Base-by-base conservation (phyloP, 768 basidiomycete species). In the Pleurotus pulmonarius region DNA sequence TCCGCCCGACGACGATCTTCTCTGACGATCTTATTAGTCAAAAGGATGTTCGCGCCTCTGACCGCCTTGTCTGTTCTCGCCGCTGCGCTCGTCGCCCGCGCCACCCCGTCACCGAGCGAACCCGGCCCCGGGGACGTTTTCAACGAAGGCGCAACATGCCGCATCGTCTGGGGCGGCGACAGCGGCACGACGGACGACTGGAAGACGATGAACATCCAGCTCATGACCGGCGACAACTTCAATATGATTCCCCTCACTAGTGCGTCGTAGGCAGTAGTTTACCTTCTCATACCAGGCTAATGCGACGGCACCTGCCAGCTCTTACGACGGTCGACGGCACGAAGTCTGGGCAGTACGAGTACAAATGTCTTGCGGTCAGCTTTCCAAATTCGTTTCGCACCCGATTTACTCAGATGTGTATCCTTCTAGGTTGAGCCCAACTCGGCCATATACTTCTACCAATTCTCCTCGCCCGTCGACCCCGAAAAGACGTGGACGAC, bases 381-480 rank as follows among this genome's bases (percentile, higher is more conserved):
- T n/a, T 13, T 13, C 11, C 43, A 12, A 22, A 3, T 18, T 26
- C 38, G 46, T 12, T 11, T 26, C 5, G 54, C 29, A 0, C 3
- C 34, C 43, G 39, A 4, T 24, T 41, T 40, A 18, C 29, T 15
- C 47, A 8, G 3, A 26, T 22, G n/a, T 11, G 1, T 25, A 25
- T 38, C 43, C 41, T 48, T 25, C 44, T 40, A 88, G 85, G 88
- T 92, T 39, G 72, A 71, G 16, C 79, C 82, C 16, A 74, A 87
- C 68, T 76, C 90, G 2, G 64, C 82, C 38, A 83, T 92, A 60
- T 92, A 91, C 74, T 92, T 92, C 75, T 90, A 90, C 69, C 88
- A 91, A 63, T 92, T 88, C 75, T 74, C 80, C 13, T 69, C 81
- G 1, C 70, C 78, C 0, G 63, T 59, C 5, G 64, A 81, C 0